Evolutionary conservation across 2,329 filamentous ascomycete genomes (phyloP), one percentile per base, ranked within the genome.

Genomic region (Lomentospora prolificans): DNA sequence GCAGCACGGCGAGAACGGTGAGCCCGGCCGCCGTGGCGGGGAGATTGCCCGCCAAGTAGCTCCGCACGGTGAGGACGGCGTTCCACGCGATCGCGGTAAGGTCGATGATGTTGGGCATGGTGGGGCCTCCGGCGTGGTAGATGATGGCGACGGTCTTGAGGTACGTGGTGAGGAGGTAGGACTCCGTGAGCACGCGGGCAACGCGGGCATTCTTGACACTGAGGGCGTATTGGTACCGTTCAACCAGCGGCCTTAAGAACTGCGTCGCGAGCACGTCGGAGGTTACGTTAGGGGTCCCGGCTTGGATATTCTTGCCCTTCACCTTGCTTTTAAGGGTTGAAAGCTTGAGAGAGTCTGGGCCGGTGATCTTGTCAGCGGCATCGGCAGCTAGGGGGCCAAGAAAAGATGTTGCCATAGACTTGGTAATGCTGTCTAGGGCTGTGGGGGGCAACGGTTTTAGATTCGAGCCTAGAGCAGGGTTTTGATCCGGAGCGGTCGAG

Each of bases 231-330:
- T 86, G 87, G 70, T 94, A 95, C 44, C 89, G 85, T 0, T 86
- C 87, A 0, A 87, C 86, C 8, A 99, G 76, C 0, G 94, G 92
- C 60, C 87, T 87, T 79, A 97, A 96, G 74, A 96, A 94, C 14
- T 79, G 80, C 0, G 83, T 76, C 0, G 84, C 80, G 25, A 97
- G 81, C 25, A 95, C 74, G 53, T 85, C 82, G 39, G 91, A 86
- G 0, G 95, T 83, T 7, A 85, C 85, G 65, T 95, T 96, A 9
- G 86, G 80, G 12, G 86, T 85, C 3, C 84, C 73, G 55, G 79
- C 79, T 28, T 76, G 61, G 60, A 57, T 25, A 61, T 67, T 1
- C 63, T 58, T 55, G 60, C 67, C 36, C 65, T 64, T 58, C 65
- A 69, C 56, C 76, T 76, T 51, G 75, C 77, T 77, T 57, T 81